Evolutionary conservation across 2,329 filamentous ascomycete species (phyloP).

Genomic region (Cercospora nicotianae): DNA sequence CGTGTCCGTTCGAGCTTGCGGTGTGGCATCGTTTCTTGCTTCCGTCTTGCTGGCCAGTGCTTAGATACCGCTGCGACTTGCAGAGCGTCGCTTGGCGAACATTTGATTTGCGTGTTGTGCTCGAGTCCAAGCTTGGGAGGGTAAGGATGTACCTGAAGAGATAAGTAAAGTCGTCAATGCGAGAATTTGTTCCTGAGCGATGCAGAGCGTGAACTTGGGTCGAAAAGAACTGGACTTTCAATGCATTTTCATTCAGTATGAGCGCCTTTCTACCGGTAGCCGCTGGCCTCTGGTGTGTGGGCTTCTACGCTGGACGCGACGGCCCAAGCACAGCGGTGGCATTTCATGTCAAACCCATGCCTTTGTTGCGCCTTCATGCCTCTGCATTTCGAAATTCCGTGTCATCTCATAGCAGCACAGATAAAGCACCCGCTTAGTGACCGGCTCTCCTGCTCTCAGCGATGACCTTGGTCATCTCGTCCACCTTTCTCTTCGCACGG

Average conservation of each 20-base stretch:
- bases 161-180: background rate
- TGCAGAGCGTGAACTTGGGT: background rate
- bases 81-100: background rate
- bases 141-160: too few relatives aligned
- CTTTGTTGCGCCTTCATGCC: slow-evolving; percentile 26
- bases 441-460: slow-evolving; percentile 84
- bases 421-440: slow-evolving; percentile 55
- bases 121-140: too few relatives aligned
- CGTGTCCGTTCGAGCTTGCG: background rate
- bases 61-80: background rate
- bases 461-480: slow-evolving; percentile 97
- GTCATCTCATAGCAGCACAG: slow-evolving; percentile 20
- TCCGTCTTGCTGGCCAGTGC: background rate
- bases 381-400: slow-evolving; percentile 18
- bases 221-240: slow-evolving; percentile 16
- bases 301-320: slow-evolving; percentile 10
- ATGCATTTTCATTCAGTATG: slow-evolving; percentile 29
- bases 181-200: background rate
- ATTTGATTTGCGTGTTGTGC: too few relatives aligned
- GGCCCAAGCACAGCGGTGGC: slow-evolving; percentile 16
- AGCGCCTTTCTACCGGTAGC: slow-evolving; percentile 21
- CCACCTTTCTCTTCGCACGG: slow-evolving; percentile 99
- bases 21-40: too few relatives aligned
- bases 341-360: slow-evolving; percentile 16
- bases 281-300: slow-evolving; percentile 14